These are phyloP conservation scores for Suhomyces terraborum DNA, from an alignment of 1,139 yeast species.

Conservation along the genomic window DNA sequence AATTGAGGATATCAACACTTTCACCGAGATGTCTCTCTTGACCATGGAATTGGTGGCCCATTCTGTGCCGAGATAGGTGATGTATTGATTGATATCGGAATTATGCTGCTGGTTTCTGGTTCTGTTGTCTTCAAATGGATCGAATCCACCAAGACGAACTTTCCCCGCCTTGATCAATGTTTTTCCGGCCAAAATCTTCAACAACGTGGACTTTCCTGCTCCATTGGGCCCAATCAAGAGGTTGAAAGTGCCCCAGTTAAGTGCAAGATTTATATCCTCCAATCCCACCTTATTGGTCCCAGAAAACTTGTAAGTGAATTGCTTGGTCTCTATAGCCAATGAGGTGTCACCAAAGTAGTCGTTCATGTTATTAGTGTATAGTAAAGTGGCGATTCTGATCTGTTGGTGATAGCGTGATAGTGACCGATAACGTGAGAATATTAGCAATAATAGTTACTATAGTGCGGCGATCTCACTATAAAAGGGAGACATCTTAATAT, in stretches of 20 bases:
- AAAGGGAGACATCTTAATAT: too few relatives aligned
- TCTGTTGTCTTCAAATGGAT: constrained; percentile 78
- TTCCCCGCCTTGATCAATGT: constrained; percentile 76
- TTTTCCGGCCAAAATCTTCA: constrained; percentile 86
- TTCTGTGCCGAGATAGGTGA: constrained; percentile 90
- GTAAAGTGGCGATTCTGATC: not conserved
- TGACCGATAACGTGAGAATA: too few relatives aligned
- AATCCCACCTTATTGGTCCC: constrained; percentile 66
- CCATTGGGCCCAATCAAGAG: constrained; percentile 92
- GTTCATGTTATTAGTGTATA: too few relatives aligned
- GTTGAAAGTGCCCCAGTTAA: constrained; percentile 75
- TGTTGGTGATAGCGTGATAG: not conserved
- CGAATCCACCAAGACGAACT: constrained; percentile 72
- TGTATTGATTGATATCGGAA: constrained; percentile 47
- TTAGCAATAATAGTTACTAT: too few relatives aligned
- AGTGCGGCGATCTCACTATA: too few relatives aligned
- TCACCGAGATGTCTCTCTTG: constrained; percentile 86
- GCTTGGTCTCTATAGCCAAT: constrained; percentile 62
- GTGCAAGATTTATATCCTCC: constrained; percentile 56
- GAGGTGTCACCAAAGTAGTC: constrained; percentile 18
- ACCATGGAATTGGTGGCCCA: constrained; percentile 95
- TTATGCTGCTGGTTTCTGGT: constrained; percentile 39
- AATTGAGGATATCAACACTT: constrained; percentile 71
- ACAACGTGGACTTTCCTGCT: constrained; percentile 91
- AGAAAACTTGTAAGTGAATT: constrained; percentile 72